A percentile compares a stretch with the other conserved stretches of the same genome.
Conservation (phyloP, 1,284 basidiomycete species). For the Puccinia horiana region DNA sequence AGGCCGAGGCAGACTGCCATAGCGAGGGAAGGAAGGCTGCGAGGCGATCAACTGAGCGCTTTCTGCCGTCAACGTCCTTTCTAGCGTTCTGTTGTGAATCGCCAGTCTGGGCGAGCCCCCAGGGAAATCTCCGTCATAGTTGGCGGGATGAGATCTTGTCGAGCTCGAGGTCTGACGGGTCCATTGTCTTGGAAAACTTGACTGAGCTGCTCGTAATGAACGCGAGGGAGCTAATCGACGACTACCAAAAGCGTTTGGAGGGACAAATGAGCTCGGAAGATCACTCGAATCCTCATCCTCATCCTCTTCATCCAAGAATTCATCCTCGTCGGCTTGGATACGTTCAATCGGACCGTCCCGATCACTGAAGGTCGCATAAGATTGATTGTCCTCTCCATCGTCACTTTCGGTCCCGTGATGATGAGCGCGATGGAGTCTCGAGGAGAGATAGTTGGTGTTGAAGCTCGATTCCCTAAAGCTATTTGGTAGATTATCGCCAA, state of each 20-base stretch:
- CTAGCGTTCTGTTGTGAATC: neutral
- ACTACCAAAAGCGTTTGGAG: conserved; percentile 26
- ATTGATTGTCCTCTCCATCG: neutral
- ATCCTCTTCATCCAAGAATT: conserved; percentile 1
- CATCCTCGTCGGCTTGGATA: neutral
- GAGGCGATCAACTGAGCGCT: neutral
- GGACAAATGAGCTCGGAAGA: conserved; percentile 16
- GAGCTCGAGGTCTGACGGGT: neutral
- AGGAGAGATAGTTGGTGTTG: conserved; percentile 23
- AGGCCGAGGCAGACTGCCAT: neutral
- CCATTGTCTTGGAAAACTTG: conserved; percentile 5
- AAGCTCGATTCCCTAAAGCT: conserved; percentile 37
- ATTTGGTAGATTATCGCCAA: conserved; percentile 28
- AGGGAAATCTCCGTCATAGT: neutral
- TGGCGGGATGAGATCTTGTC: neutral
- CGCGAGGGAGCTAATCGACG: neutral
- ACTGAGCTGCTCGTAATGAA: neutral
- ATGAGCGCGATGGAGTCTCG: neutral
- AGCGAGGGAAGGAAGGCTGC: neutral
- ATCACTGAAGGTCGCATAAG: conserved; percentile 24
- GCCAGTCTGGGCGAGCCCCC: neutral
- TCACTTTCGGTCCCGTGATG: conserved; percentile 24
- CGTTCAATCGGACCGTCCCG: conserved; percentile 1
- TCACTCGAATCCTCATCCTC: neutral
- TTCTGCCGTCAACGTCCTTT: conserved; percentile 12